phyloP scores from a whole-genome alignment of 2,329 filamentous ascomycete genomes.

The Penicillium thymicola region DNA sequence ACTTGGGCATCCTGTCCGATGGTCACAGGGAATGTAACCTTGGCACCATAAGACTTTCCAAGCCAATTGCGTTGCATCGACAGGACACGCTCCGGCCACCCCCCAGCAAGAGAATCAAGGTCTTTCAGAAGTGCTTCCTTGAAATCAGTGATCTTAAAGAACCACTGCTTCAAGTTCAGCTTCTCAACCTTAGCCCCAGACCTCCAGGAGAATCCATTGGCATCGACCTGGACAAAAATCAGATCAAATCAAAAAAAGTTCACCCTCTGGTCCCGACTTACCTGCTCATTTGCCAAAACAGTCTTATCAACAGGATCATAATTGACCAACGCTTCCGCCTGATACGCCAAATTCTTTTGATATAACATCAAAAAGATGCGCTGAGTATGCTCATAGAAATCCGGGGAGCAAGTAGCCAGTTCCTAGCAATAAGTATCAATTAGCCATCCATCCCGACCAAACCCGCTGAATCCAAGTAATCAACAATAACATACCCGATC shows the following conservation, averaged over 20 bases:
- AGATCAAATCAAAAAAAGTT: not conserved
- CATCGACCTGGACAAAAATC: constrained; percentile 57
- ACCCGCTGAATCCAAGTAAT: not conserved
- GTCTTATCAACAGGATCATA: constrained; percentile 88
- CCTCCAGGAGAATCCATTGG: constrained; percentile 80
- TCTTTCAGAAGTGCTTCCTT: constrained; percentile 69
- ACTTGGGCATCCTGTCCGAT: constrained; percentile 32
- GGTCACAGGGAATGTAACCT: constrained; percentile 65
- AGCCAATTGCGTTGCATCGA: constrained; percentile 87
- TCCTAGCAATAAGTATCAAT: constrained; percentile 55
- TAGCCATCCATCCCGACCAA: not conserved
- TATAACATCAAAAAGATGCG: constrained; percentile 76
- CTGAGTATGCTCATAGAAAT: constrained; percentile 88
- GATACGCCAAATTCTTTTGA: constrained; percentile 73
- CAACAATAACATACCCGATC: constrained; percentile 58
- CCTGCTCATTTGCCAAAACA: constrained; percentile 84
- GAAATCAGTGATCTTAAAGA: constrained; percentile 77
- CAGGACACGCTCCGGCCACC: constrained; percentile 80
- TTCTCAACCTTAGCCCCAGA: constrained; percentile 83
- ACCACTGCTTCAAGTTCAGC: constrained; percentile 80
- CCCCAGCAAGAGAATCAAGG: constrained; percentile 62
- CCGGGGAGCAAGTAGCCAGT: constrained; percentile 76
- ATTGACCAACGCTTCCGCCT: constrained; percentile 79
- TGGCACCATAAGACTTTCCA: constrained; percentile 71
- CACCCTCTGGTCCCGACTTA: constrained; percentile 12